A percentile compares a stretch with the other conserved stretches of the same genome.
These are phyloP conservation scores for Trichopus zeylanicus DNA, from an alignment of 116 monocot species.

Conservation along the genomic window DNA sequence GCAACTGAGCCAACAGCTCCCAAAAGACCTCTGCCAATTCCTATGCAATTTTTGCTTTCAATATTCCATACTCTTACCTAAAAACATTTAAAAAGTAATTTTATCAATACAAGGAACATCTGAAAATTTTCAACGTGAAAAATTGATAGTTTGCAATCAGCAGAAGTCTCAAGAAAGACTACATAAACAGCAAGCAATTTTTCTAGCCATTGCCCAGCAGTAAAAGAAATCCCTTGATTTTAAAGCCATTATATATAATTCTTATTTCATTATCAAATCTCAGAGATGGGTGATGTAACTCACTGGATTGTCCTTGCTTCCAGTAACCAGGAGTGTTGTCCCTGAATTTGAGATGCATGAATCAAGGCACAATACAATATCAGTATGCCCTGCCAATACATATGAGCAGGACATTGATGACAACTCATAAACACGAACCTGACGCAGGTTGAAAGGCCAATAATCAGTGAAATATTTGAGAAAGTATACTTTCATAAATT, in stretches of 20 bases:
- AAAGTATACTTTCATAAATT: no score
- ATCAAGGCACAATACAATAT: constrained; percentile 84
- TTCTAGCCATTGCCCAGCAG: no score
- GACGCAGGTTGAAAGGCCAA: no score
- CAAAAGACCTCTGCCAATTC: constrained; percentile 77
- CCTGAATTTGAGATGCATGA: constrained; percentile 60
- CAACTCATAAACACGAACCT: constrained; percentile 92
- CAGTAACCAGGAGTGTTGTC: constrained; percentile 56
- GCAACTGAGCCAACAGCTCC: constrained; percentile 89
- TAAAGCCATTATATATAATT: no score
- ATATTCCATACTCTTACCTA: constrained; percentile 88
- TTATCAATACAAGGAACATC: background rate
- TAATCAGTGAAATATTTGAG: no score
- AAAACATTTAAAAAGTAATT: constrained; percentile 3
- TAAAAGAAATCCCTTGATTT: no score
- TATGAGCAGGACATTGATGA: constrained; percentile 85
- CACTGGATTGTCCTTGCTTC: constrained; percentile 94
- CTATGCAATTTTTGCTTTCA: constrained; percentile 57
- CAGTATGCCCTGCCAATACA: constrained; percentile 83
- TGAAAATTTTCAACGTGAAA: background rate
- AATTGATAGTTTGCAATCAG: background rate
- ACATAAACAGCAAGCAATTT: background rate
- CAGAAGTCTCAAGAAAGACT: background rate
- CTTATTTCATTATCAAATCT: no score
- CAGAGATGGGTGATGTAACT: constrained; percentile 18